Evolutionary conservation across 2,329 filamentous ascomycete species (phyloP), one percentile per base, ranked within the genome.

Genomic region (Colletotrichum phormii): DNA sequence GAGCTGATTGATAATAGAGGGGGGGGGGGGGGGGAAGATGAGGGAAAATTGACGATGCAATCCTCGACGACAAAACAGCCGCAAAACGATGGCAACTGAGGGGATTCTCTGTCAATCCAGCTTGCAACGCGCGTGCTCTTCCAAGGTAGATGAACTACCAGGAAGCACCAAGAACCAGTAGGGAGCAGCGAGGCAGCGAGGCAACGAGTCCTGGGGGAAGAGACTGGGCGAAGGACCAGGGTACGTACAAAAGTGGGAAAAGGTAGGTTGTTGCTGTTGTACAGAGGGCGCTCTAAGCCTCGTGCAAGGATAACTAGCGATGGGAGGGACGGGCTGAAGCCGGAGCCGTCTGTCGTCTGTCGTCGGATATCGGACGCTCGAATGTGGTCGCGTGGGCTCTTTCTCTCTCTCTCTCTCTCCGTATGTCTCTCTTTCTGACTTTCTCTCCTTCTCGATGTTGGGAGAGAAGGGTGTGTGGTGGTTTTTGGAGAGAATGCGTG

Each of bases 211-310:
- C 5, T 4, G 37, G 24, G 37, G 26, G 26, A 9, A 29, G 46
- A 26, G 29, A 15, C 49, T n/a, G 33, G 22, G 9, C 42, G 22
- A 55, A 57, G n/a, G 53, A 70, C 55, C 29, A 74, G 71, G 68
- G 57, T 55, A 74, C 67, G 63, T 74, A 72, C 71, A 67, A 68
- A 73, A 73, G 66, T 54, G 59, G 72, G 46, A 72, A 72, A 67
- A 59, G 37, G 18, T 13, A 22, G n/a, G 35, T 42, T 7, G 8
- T 8, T 53, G 11, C 15, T 67, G 29, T 72, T 42, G 61, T 71
- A 51, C 61, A 69, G 62, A 29, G 64, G 26, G 33, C 53, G 53
- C 31, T 33, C 54, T 60, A 31, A 35, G 24, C 6, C 46, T 64
- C 29, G 58, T 59, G 51, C 13, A 22, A 49, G 24, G 53, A 49